These are phyloP conservation scores for Diplotaxis tenuifolia DNA, from an alignment of 345 rosid genomes.

Conservation along the genomic window DNA sequence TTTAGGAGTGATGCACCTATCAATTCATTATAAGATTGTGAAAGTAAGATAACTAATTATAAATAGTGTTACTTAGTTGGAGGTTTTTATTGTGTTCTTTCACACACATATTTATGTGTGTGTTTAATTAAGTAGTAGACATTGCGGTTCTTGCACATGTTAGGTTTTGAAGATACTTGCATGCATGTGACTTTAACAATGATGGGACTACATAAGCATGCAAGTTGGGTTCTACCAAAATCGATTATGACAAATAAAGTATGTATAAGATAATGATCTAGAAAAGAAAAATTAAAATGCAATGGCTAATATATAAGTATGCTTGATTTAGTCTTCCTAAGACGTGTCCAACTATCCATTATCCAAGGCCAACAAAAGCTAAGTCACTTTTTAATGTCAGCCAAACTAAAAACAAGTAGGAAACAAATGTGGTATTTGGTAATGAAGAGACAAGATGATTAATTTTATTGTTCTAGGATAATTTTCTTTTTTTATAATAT, in stretches of 20 bases:
- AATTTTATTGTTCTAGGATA: conserved; percentile 27
- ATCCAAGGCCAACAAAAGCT: conserved; percentile 32
- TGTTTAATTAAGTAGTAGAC: conserved; percentile 2
- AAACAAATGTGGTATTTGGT: conserved; percentile 25
- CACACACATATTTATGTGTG: neutral
- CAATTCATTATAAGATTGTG: neutral
- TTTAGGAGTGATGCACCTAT: conserved; percentile 23
- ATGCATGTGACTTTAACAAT: conserved; percentile 40
- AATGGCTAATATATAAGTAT: conserved; percentile 13
- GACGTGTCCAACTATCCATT: conserved; percentile 13
- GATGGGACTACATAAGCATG: conserved; percentile 39
- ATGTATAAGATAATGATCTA: conserved; percentile 13
- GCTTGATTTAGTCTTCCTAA: conserved; percentile 7
- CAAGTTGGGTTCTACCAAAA: conserved; percentile 29
- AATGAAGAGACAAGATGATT: conserved; percentile 33
- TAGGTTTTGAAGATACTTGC: conserved; percentile 25
- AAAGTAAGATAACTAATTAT: neutral
- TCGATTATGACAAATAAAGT: conserved; percentile 26
- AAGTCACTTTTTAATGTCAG: conserved; percentile 41
- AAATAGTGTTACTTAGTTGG: neutral
- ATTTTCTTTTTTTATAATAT: neutral
- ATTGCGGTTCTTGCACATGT: conserved; percentile 25
- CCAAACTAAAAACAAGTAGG: conserved; percentile 43
- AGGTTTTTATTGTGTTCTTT: neutral
- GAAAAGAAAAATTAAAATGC: neutral